These are phyloP conservation scores for Coemansia sp. DNA, from an alignment of 192 early-diverging fungal genomes.

Conservation along the genomic window DNA sequence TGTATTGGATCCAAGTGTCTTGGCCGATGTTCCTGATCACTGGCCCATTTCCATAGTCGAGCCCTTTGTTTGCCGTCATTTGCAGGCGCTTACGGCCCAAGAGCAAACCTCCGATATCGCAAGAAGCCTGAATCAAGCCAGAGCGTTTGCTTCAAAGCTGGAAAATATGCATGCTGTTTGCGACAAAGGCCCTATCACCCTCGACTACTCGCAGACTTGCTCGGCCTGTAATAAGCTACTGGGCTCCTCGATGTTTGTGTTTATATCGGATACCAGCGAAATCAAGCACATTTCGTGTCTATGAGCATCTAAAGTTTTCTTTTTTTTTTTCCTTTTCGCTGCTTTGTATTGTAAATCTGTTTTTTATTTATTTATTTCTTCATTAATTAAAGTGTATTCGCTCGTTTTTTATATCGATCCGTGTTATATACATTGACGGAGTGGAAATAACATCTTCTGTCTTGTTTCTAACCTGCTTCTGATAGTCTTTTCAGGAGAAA, in stretches of 20 bases:
- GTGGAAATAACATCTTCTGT: too few relatives aligned
- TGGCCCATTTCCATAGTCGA: conserved; percentile 31
- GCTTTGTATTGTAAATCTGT: too few relatives aligned
- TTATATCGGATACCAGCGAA: conserved; percentile 11
- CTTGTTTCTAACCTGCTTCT: too few relatives aligned
- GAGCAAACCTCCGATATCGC: conserved; percentile 10
- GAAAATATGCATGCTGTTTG: not conserved
- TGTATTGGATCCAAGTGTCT: not conserved
- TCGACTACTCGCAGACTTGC: conserved; percentile 47
- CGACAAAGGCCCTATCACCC: conserved; percentile 8
- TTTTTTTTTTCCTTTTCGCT: not conserved
- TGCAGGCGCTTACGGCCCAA: conserved; percentile 8
- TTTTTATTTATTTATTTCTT: too few relatives aligned
- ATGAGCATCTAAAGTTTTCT: conserved; percentile 6
- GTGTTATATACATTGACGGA: too few relatives aligned
- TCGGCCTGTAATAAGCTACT: conserved; percentile 45
- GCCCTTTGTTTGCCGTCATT: conserved; percentile 26
- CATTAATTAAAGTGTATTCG: too few relatives aligned
- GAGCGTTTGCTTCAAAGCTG: conserved; percentile 1
- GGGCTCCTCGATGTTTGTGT: conserved; percentile 49
- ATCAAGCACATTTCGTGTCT: conserved; percentile 38
- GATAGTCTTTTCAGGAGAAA: too few relatives aligned
- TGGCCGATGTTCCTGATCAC: conserved; percentile 30
- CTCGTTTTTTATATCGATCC: too few relatives aligned
- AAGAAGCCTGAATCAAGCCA: conserved; percentile 17